Percentiles rank a stretch among this genome's conserved stretches.
Conservation (phyloP, 805 yeast genomes). For the Yarrowia keelungensis region DNA sequence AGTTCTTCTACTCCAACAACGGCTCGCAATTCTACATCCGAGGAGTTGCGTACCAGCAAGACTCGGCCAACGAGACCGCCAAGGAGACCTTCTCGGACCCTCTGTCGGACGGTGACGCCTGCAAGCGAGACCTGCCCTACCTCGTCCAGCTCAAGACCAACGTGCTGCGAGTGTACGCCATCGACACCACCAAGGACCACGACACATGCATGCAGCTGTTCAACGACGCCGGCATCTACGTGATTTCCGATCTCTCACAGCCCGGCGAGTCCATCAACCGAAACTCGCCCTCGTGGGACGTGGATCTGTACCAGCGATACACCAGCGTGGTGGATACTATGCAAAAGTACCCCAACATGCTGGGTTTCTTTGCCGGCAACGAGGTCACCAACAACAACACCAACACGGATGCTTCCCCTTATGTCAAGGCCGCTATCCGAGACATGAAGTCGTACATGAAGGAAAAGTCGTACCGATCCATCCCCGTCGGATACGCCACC, state of each 20-base stretch:
- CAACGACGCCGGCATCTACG: constrained; percentile 87
- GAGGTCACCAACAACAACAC: constrained; percentile 87
- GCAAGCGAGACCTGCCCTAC: constrained; percentile 85
- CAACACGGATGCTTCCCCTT: constrained; percentile 90
- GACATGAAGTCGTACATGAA: constrained; percentile 81
- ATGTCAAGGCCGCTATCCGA: constrained; percentile 94
- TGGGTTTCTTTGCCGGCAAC: constrained; percentile 97
- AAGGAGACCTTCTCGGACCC: constrained; percentile 68
- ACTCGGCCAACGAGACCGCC: constrained; percentile 63
- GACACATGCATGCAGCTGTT: constrained; percentile 77
- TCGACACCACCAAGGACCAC: constrained; percentile 75
- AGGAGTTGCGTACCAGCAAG: constrained; percentile 88
- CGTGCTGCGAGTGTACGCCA: constrained; percentile 83
- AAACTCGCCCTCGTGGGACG: constrained; percentile 78
- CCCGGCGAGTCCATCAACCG: constrained; percentile 82
- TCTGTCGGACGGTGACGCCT: constrained; percentile 69
- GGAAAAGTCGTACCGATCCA: constrained; percentile 67
- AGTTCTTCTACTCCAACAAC: constrained; percentile 73
- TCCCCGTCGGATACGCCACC: constrained; percentile 95
- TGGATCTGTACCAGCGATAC: constrained; percentile 75
- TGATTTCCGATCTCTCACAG: constrained; percentile 87
- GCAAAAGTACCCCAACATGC: constrained; percentile 75
- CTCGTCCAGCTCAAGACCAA: constrained; percentile 72
- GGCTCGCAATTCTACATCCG: constrained; percentile 85
- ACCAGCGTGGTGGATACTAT: constrained; percentile 81